Evolutionary conservation across 73 alveolate genomes (phyloP), one percentile per base, ranked within the genome.

Genomic region (Paramecium sexaurelia): DNA sequence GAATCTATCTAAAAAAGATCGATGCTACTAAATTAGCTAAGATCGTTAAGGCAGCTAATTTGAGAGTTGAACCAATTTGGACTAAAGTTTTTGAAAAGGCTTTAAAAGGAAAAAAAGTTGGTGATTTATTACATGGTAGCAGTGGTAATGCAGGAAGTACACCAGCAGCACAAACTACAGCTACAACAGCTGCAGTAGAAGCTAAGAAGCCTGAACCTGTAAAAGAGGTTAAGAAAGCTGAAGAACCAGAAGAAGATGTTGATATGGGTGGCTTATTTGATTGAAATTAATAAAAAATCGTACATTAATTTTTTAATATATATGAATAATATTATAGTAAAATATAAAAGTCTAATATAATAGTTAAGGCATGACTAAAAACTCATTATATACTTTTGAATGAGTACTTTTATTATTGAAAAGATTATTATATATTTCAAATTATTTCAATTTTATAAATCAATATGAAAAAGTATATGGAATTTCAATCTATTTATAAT

Each of bases 21-120:
- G 71, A 37, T 78, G 97, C 98, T 7, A 98, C 96, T 92, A 94
- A 96, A 85, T 66, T 96, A 43, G 85, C 96, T 69, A 96, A 95
- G 91, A 89, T 96, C 41, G 67, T 96, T 57, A 92, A 92, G 93
- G 98, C 97, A 5, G 95, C 98, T 51, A 97, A 98, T 36, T 88
- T 95, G 91, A 94, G 92, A 91, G 99, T 96, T 55, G 99, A 96
- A 92, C 95, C 97, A 71, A 95, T 94, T 96, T 96, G 98, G 97
- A 97, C 99, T 22, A 95, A 95, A 47, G 89, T 95, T 86, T 96
- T 96, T 94, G 98, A 97, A 85, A 96, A 95, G 95, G 97, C 97
- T 29, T 95, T 96, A 24, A 86, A 95, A 94, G 96, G 95, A 17
- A 95, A 92, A 66, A 92, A 95, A 84, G 92, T 96, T 36, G 91